A percentile compares a stretch with the other conserved stretches of the same genome.
Evolutionary conservation across 345 rosid genomes (phyloP).

Genomic region (Gossypium australe): DNA sequence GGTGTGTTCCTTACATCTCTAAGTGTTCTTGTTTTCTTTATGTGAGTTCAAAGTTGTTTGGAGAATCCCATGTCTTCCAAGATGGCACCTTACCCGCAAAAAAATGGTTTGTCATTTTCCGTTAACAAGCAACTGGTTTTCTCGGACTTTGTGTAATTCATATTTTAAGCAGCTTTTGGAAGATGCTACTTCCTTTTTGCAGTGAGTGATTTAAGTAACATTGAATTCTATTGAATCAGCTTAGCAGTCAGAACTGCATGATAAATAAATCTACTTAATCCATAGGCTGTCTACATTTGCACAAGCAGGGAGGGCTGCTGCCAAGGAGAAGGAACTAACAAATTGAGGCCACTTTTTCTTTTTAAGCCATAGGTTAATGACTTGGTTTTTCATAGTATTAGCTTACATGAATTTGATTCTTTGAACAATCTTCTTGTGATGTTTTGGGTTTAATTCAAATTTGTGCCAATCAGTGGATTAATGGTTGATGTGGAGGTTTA

Average conservation of each 20-base stretch:
- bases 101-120: background rate
- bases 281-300: too few species aligned
- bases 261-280: background rate
- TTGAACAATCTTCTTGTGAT: slow-evolving; percentile 10
- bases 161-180: slow-evolving; percentile 50
- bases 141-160: background rate
- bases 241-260: background rate
- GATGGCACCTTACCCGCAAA: background rate
- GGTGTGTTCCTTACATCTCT: too few species aligned
- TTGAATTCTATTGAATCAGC: slow-evolving; percentile 2
- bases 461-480: background rate
- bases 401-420: background rate
- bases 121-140: background rate
- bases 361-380: slow-evolving; percentile 1
- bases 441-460: background rate
- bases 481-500: background rate
- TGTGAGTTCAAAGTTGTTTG: too few species aligned
- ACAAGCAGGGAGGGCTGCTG: too few species aligned
- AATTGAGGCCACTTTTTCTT: slow-evolving; percentile 32
- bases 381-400: background rate
- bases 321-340: slow-evolving; percentile 24
- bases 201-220: slow-evolving; percentile 41
- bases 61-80: background rate
- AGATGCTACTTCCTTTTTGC: slow-evolving; percentile 66
- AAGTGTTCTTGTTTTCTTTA: too few species aligned